Evolutionary conservation across 345 rosid genomes (phyloP), one percentile per base, ranked within the genome.

Genomic region (Cardamine occulta): DNA sequence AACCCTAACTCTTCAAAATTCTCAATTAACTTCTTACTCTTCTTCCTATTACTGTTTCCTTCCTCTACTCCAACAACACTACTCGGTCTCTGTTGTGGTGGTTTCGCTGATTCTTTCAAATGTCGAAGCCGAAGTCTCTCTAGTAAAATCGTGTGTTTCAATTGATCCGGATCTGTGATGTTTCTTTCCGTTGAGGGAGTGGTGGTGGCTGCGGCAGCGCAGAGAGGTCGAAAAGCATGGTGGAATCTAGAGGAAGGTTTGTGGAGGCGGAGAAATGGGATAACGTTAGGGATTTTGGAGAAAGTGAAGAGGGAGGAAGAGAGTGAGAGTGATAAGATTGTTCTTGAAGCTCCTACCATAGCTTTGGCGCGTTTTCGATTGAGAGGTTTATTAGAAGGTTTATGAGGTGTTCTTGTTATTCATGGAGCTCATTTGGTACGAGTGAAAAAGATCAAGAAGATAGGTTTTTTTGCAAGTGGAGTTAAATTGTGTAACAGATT

Each of bases 91-190:
- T 70, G 84, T 6, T 76, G 77, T 62, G 80, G 48, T 69, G 80
- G 52, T 71, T 83, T 84, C 58, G 74, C 53, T 7, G 91, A 68
- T 28, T 80, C 86, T 79, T 86, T 91, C 76, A 88, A 85, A 80
- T 87, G 94, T 37, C 96, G 81, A 10, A 70, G 81, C 60, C 98
- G 83, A 21, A 94, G 84, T 74, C 95, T 91, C 67, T 94, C 97
- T 1, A 94, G 85, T 44, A 94, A 85, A 70, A 94, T 84, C 31
- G 90, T 70, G 84, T 88, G 97, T 72, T 84, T 94, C 11, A 77
- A 32, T 31, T 83, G 83, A 53, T 83, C 90, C 2, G 88, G 83
- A 2, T 85, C 91, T 53, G 73, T 17, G 11, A 37, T 2, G n/a
- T 23, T 37, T 39, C 81, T 24, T 10, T 63, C 76, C 15, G 81